Conservation (phyloP, 1,284 basidiomycete genomes). For the Porodaedalea pini region DNA sequence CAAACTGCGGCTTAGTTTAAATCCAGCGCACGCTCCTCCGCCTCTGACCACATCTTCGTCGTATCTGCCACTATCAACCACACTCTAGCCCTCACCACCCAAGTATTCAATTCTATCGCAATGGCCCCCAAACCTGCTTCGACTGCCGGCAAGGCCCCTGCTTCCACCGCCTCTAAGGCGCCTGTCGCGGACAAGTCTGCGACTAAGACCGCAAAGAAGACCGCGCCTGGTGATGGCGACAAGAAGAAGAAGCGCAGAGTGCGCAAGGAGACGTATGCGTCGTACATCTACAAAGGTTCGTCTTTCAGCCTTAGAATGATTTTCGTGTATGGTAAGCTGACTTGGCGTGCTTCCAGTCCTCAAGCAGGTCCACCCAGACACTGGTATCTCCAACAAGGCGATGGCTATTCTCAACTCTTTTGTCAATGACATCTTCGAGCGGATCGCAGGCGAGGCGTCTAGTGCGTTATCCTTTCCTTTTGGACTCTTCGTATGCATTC, state of each 20-base stretch:
- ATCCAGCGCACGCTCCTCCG: not conserved
- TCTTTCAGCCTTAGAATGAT: conserved; percentile 23
- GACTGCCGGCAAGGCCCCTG: conserved; percentile 80
- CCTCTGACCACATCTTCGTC: conserved; percentile 6
- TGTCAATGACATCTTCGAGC: conserved; percentile 92
- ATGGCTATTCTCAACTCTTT: conserved; percentile 95
- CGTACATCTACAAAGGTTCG: conserved; percentile 91
- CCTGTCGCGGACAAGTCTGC: conserved; percentile 61
- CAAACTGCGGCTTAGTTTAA: conserved; percentile 14
- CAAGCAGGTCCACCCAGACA: conserved; percentile 94
- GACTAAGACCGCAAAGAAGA: conserved; percentile 78
- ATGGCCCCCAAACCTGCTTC: conserved; percentile 83
- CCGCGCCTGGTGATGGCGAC: conserved; percentile 57
- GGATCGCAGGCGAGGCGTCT: conserved; percentile 86
- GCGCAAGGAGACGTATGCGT: conserved; percentile 89
- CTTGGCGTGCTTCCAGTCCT: conserved; percentile 48
- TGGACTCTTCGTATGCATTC: conserved; percentile 1
- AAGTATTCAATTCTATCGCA: conserved; percentile 25
- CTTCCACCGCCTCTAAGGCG: conserved; percentile 72
- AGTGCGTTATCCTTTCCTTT: conserved; percentile 44
- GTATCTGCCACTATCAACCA: not conserved
- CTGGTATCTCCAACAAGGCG: conserved; percentile 96
- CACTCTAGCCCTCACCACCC: conserved; percentile 25
- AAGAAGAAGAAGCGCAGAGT: conserved; percentile 91
- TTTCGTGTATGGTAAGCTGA: conserved; percentile 12